Base-by-base conservation (phyloP, 2,329 filamentous ascomycete species). In the Xylaria sp. region DNA sequence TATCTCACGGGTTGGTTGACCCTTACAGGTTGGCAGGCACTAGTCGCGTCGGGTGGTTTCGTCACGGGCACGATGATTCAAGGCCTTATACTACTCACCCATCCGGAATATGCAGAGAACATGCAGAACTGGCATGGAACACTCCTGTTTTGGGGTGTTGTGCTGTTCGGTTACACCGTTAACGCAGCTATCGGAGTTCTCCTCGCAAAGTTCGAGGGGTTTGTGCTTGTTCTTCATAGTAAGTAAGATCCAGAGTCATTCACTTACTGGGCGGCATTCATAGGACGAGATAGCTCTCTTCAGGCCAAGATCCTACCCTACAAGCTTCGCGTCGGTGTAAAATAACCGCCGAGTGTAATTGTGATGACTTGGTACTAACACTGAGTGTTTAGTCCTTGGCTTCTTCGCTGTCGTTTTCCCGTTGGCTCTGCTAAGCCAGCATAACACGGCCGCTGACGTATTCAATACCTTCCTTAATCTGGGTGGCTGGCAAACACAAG, bases 391-490 rank as follows among this genome's bases (percentile, higher is more conserved):
- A 58, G 56, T 84, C 15, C 72, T 85, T 73, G 77, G 69, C 1
- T 70, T 70, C 28, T 70, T 70, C 23, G 68, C 56, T 1, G 62
- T 68, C 7, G n/a, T 70, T 1, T 51, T 80, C n/a, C 75, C 77
- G 0, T 78, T 86, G 20, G 75, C 75, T 46, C 75, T 77, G 1
- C 76, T 80, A 62, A 76, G 79, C 1, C 76, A 80, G 20, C 77
- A 75, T 5, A 72, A 74, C 64, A 28, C 74, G 18, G 75, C 78
- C 1, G 8, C n/a, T 10, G 82, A 82, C 25, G 84, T 86, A 23
- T 86, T 86, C 63, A 78, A 78, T 48, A 80, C 78, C 0, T 86
- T 85, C 75, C 76, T 81, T 25, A 86, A 86, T 69, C 79, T 83
- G 3, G 85, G 84, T 0, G 83, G 82, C 10, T 87, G 85, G 84